Evolutionary conservation across 2,329 filamentous ascomycete species (phyloP), one percentile per base, ranked within the genome.

Genomic region (Beauveria sp.): DNA sequence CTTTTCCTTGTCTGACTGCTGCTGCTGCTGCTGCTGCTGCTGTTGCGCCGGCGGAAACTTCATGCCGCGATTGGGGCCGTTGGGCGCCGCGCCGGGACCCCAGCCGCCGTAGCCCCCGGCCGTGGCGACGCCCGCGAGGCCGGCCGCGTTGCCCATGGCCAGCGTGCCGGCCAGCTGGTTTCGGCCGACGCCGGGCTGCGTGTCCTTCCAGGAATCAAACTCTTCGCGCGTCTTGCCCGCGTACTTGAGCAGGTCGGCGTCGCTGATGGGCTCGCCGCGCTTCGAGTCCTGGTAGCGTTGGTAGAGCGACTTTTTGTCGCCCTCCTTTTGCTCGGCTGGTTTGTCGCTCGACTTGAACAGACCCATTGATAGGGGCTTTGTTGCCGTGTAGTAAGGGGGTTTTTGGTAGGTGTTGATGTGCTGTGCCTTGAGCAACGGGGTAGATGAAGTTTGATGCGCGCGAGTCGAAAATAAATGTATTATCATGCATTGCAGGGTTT

Each of bases 181-280:
- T 57, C 69, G 72, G 41, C 69, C 76, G 5, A 79, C 75, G 18
- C 74, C 75, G 1, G 76, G 75, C 28, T 69, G 66, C 4, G 66
- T 67, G 26, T 71, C 72, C 50, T 59, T 59, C 48, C 41, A 71
- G 2, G 64, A 62, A 24, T 65, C 61, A n/a, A 72, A 64, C 62
- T 71, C 63, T 0, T 54, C 66, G 16, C 65, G 66, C 26, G 66
- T 65, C 66, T 71, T 77, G 66, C 76, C 76, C 40, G 75, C 77
- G 70, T 76, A 76, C 63, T 76, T 76, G 30, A 69, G 55, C 30
- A 78, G 64, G 63, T 76, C 75, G 12, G 74, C 73, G 61, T 77
- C 75, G 63, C 70, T 73, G 51, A 75, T 69, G 24, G 67, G 65
- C 12, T 61, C 56, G 51, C 68, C 65, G 43, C 66, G 67, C 64